Percentiles rank a stretch among this genome's conserved stretches.
Conservation (phyloP, 2,329 filamentous ascomycete species). For the Westerdykella ornata region DNA sequence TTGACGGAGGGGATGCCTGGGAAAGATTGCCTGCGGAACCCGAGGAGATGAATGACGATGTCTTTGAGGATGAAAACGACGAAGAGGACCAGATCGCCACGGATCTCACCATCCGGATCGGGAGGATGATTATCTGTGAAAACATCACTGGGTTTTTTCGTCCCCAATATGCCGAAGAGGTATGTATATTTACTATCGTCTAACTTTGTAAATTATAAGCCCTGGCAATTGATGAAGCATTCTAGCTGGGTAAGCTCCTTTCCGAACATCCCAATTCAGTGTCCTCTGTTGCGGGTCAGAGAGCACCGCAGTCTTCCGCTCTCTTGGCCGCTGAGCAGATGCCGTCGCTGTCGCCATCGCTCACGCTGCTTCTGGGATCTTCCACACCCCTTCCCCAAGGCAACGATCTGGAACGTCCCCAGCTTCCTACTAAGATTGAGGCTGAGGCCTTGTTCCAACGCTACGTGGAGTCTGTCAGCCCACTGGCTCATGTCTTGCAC, state of each 20-base stretch:
- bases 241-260: conserved; percentile 35
- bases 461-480: conserved; percentile 34
- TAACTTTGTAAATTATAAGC: conserved; percentile 2
- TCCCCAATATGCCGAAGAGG: conserved; percentile 38
- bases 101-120: conserved; percentile 35
- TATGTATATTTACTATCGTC: conserved; percentile 13
- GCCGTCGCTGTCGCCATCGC: conserved; percentile 33
- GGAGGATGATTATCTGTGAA: conserved; percentile 37
- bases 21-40: conserved; percentile 33
- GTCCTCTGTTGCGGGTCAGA: conserved; percentile 33
- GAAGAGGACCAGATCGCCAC: conserved; percentile 36
- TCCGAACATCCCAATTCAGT: conserved; percentile 25
- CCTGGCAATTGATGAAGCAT: conserved; percentile 19
- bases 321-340: conserved; percentile 35
- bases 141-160: conserved; percentile 36
- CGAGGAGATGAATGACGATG: conserved; percentile 34
- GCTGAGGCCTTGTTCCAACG: conserved; percentile 31
- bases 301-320: conserved; percentile 30
- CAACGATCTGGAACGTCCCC: conserved; percentile 25
- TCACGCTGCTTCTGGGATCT: conserved; percentile 30
- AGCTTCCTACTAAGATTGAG: conserved; percentile 32
- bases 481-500: conserved; percentile 35
- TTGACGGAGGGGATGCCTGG: conserved; percentile 32
- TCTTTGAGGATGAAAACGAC: conserved; percentile 35
- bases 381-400: conserved; percentile 24